Evolutionary conservation across 2,329 filamentous ascomycete species (phyloP).

Genomic region (Aspergillus proliferans): DNA sequence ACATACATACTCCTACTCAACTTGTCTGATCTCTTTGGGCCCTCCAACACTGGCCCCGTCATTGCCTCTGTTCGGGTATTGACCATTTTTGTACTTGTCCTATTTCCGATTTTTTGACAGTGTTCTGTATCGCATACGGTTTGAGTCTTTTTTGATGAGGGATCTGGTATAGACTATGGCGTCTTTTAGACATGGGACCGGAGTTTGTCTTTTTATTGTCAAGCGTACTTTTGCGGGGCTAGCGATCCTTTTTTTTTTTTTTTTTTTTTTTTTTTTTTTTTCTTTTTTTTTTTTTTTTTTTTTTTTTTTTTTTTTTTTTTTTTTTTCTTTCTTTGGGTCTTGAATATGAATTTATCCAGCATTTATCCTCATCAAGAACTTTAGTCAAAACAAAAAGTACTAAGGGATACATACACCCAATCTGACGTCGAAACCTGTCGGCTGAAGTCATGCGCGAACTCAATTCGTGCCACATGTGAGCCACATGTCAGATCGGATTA

Average conservation of each 20-base stretch:
- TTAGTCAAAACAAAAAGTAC: too few relatives aligned
- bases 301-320: not conserved
- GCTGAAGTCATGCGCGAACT: not conserved
- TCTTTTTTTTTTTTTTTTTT: not conserved
- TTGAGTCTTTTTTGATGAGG: constrained; percentile 4
- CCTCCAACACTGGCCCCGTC: not conserved
- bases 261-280: constrained; percentile 1
- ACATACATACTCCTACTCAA: not conserved
- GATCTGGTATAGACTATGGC: constrained; percentile 19
- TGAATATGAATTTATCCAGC: not conserved
- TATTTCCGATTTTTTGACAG: not conserved
- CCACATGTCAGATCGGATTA: not conserved
- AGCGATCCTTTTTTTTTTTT: constrained; percentile 8
- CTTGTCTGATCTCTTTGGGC: not conserved
- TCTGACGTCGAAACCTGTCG: not conserved
- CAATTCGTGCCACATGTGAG: not conserved
- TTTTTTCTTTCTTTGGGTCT: not conserved
- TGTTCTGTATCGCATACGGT: not conserved
- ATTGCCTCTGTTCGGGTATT: not conserved
- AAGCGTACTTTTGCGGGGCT: constrained; percentile 9
- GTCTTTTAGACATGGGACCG: constrained; percentile 13
- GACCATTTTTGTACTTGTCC: not conserved
- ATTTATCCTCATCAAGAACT: not conserved
- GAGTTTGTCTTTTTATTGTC: constrained; percentile 8
- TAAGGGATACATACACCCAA: not conserved